Percentiles rank a stretch among this genome's conserved stretches.
Conservation (phyloP, 768 basidiomycete genomes). For the Pluteus cervinus region DNA sequence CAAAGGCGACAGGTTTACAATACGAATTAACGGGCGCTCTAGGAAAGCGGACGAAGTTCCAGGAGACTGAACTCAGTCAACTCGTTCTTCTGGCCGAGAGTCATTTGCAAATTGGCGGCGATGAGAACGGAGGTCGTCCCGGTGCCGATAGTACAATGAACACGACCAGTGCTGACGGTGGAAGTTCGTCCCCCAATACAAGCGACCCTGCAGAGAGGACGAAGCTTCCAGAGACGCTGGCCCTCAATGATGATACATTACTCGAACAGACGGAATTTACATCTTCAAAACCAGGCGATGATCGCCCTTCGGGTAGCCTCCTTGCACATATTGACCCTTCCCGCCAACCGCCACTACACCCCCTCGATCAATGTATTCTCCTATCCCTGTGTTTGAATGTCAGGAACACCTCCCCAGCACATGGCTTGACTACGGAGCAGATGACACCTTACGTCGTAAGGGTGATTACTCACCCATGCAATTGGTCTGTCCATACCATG, state of each 20-base stretch:
- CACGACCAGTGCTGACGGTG: constrained; percentile 5
- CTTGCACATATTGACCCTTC: constrained; percentile 77
- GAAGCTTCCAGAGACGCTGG: constrained; percentile 69
- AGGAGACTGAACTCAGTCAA: constrained; percentile 78
- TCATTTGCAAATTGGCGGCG: constrained; percentile 34
- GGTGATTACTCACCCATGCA: constrained; percentile 82
- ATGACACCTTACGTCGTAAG: constrained; percentile 90
- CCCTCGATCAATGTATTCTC: constrained; percentile 90
- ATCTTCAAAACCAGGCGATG: constrained; percentile 49
- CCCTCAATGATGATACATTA: constrained; percentile 92
- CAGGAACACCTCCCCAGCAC: constrained; percentile 81
- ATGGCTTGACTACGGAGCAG: constrained; percentile 88
- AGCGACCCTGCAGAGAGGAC: neutral
- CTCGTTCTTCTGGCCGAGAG: constrained; percentile 93
- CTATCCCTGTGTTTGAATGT: constrained; percentile 87
- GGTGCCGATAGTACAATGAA: constrained; percentile 7
- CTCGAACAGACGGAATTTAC: constrained; percentile 93
- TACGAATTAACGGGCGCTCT: constrained; percentile 92
- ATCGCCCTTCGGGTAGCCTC: constrained; percentile 24
- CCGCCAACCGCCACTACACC: constrained; percentile 81
- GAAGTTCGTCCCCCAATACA: constrained; percentile 8
- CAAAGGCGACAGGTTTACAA: constrained; percentile 68
- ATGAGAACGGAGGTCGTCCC: constrained; percentile 11
- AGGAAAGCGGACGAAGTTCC: constrained; percentile 93
- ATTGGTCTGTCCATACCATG: constrained; percentile 98